A percentile compares a stretch with the other conserved stretches of the same genome.
phyloP scores from a whole-genome alignment of 176 grass and related monocot genomes.

The Triticum turgidum region DNA sequence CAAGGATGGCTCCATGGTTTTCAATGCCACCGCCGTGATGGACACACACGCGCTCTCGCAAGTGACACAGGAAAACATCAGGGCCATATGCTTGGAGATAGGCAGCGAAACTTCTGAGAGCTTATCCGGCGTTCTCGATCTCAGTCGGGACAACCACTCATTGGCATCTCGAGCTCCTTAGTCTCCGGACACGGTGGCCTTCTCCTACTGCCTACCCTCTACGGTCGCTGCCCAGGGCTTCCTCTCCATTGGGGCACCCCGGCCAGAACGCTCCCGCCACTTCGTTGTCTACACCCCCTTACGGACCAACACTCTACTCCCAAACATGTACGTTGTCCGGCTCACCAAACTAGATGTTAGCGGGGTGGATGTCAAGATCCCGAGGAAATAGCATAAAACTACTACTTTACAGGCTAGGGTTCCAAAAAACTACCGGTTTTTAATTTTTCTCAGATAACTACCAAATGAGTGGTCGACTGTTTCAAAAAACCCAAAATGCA shows the following conservation, averaged over 20 bases:
- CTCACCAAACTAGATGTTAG: background rate
- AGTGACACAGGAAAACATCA: background rate
- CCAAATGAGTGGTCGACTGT: too few relatives aligned
- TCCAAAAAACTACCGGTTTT: too few relatives aligned
- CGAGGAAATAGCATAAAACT: background rate
- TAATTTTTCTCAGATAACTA: too few relatives aligned
- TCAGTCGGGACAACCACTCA: slow-evolving; percentile 49
- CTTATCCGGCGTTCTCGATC: slow-evolving; percentile 18
- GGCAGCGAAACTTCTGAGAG: background rate
- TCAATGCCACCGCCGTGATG: background rate
- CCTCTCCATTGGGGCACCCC: slow-evolving; percentile 28
- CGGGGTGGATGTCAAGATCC: background rate
- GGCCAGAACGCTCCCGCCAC: background rate
- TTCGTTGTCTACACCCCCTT: background rate
- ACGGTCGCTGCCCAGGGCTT: slow-evolving; percentile 29
- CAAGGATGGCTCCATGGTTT: background rate
- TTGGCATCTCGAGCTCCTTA: slow-evolving; percentile 17
- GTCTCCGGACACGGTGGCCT: slow-evolving; percentile 21
- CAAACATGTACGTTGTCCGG: background rate
- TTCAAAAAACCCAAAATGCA: too few relatives aligned
- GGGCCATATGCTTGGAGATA: background rate
- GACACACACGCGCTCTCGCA: background rate
- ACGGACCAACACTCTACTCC: background rate
- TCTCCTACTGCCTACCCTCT: slow-evolving; percentile 71
- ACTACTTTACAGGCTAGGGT: too few relatives aligned